Base-by-base conservation (phyloP, 2,329 filamentous ascomycete species). In the Sporothrix euskadiensis region DNA sequence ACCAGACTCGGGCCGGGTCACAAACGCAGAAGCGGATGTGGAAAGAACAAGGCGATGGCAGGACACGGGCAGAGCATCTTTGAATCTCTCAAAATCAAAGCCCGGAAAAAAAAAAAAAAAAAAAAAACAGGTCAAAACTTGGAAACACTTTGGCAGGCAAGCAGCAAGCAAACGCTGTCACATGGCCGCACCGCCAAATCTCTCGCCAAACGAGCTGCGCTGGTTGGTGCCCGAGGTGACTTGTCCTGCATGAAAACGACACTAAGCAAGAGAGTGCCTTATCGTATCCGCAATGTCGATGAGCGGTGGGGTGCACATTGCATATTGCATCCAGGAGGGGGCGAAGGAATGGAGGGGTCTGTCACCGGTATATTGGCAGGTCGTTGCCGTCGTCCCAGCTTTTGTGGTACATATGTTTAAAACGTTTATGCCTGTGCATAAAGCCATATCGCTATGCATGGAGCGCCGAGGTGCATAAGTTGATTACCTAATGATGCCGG, bases 251-350 rank as follows among this genome's bases (percentile, higher is more conserved):
- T 71, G 9, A 44, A 56, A 70, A 70, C 68, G 52, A 44, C 54
- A 61, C 68, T 71, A 49, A 22, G 8, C 14, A 59, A 7, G 35
- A 26, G 47, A 47, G 54, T 71, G 69, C 69, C 35, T 61, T 22
- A 71, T 71, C 69, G 69, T 61, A 70, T 49, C 69, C 54, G 39
- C 35, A 54, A 47, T n/a, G 54, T 47, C 52, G 69, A 61, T 71
- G 69, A 26, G 52, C 39, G 54, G 49, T 30, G 65, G 41, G 35
- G 61, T 63, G 61, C 61, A 47, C 44, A 5, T 12, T 66, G 39
- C 22, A 54, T 39, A 7, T 7, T 63, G 35, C 35, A 49, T 32
- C 14, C 9, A 54, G 41, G 66, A 35, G 66, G 47, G 65, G 66
- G 26, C 9, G 32, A 56, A 26, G 44, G 30, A 54, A 22, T 54